These are phyloP conservation scores for Chrysoporthe deuterocubensis DNA, from an alignment of 2,329 filamentous ascomycete genomes.

Conservation along the genomic window DNA sequence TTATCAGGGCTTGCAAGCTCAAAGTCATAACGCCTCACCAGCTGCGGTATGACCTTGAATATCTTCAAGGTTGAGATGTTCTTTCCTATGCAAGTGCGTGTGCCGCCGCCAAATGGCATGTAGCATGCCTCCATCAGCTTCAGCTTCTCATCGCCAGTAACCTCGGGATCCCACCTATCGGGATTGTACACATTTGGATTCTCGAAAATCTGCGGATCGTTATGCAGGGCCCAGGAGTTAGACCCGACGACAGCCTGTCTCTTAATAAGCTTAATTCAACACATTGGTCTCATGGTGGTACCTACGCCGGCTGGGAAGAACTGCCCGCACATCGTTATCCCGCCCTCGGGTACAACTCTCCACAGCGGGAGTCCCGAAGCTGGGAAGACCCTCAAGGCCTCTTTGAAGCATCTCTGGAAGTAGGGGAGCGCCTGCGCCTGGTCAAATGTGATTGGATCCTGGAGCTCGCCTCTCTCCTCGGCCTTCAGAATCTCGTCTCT, in stretches of 20 bases:
- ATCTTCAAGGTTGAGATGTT: slow-evolving; percentile 21
- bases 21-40: slow-evolving; percentile 16
- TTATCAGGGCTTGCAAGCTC: neutral
- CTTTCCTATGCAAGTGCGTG: slow-evolving; percentile 50
- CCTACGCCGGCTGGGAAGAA: slow-evolving; percentile 11
- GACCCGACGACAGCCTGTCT: slow-evolving; percentile 55
- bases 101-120: slow-evolving; percentile 52
- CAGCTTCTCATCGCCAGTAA: slow-evolving; percentile 3
- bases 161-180: slow-evolving; percentile 52
- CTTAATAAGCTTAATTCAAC: neutral
- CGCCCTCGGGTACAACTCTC: slow-evolving; percentile 10
- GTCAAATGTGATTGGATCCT: slow-evolving; percentile 11
- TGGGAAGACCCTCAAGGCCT: slow-evolving; percentile 7
- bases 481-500: slow-evolving; percentile 59
- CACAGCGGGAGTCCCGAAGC: slow-evolving; percentile 11
- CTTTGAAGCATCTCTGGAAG: neutral
- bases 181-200: slow-evolving; percentile 60
- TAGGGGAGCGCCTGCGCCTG: slow-evolving; percentile 7
- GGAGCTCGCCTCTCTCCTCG: slow-evolving; percentile 33
- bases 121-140: slow-evolving; percentile 14
- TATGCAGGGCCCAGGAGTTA: slow-evolving; percentile 64
- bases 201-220: slow-evolving; percentile 59
- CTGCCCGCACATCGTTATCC: neutral
- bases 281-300: neutral
- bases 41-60: slow-evolving; percentile 17